Conservation (phyloP, 306 rosid species). For the Sophora flavescens region DNA sequence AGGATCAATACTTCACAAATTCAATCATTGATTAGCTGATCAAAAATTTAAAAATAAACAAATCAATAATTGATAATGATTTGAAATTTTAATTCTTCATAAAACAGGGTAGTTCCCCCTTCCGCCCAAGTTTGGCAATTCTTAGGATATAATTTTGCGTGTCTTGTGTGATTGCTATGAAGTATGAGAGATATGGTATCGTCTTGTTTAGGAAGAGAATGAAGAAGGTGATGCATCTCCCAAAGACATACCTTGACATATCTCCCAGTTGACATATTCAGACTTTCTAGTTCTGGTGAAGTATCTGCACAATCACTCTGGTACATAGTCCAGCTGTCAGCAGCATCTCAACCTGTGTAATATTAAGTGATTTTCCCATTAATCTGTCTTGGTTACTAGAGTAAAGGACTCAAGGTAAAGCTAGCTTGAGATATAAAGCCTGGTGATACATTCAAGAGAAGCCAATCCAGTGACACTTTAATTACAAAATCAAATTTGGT, state of each 20-base stretch:
- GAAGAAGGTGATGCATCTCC: slow-evolving; percentile 11
- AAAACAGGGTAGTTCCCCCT: too few species aligned
- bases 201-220: neutral
- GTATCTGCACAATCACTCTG: slow-evolving; percentile 1
- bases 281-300: neutral
- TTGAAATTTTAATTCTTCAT: too few species aligned
- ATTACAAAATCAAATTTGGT: slow-evolving; percentile 14
- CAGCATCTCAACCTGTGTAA: slow-evolving; percentile 14
- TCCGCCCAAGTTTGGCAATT: too few species aligned
- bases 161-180: too few species aligned
- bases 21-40: too few species aligned
- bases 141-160: too few species aligned
- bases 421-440: neutral
- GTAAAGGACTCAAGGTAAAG: neutral
- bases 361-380: neutral
- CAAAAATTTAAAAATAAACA: too few species aligned
- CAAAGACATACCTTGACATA: slow-evolving; percentile 48
- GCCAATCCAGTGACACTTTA: neutral
- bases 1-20: too few species aligned
- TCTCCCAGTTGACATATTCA: neutral
- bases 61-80: too few species aligned
- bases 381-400: slow-evolving; percentile 9
- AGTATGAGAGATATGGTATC: too few species aligned
- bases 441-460: slow-evolving; percentile 6
- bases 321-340: neutral